Evolutionary conservation across 2,329 filamentous ascomycete species (phyloP).

Genomic region (Alternaria sp.): DNA sequence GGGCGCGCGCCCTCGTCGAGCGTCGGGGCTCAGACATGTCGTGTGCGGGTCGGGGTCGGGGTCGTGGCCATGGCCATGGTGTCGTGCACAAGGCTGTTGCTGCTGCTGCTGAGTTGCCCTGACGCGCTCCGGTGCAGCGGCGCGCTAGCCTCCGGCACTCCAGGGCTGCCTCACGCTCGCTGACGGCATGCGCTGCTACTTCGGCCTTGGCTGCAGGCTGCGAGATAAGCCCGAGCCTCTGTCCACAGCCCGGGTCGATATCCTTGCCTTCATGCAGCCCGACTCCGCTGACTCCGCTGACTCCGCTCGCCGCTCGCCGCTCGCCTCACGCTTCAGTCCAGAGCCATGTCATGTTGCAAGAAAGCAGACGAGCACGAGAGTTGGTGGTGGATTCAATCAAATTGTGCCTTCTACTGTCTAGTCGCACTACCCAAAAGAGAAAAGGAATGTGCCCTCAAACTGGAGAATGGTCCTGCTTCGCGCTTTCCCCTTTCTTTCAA

Average conservation of each 20-base stretch:
- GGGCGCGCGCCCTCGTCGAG: slow-evolving; percentile 45
- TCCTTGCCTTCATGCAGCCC: neutral
- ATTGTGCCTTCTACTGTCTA: neutral
- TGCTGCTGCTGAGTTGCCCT: neutral
- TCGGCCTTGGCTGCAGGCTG: neutral
- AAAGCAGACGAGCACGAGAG: neutral
- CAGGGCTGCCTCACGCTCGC: neutral
- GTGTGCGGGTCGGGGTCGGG: neutral
- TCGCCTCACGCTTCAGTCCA: neutral
- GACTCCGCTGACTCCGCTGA: neutral
- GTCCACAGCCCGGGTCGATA: neutral
- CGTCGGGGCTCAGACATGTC: slow-evolving; percentile 46
- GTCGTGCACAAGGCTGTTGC: neutral
- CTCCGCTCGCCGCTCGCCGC: neutral
- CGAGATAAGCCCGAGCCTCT: neutral
- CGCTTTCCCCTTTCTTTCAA: neutral
- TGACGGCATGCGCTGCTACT: neutral
- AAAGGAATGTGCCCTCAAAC: neutral
- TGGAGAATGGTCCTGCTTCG: neutral
- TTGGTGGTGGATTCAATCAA: neutral
- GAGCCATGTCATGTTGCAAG: neutral
- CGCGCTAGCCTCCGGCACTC: slow-evolving; percentile 1
- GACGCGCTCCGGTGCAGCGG: slow-evolving; percentile 1
- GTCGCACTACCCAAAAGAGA: neutral
- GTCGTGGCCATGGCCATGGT: neutral